These are phyloP conservation scores for Aspergillus leporis DNA, from an alignment of 495 filamentous ascomycete genomes.

Conservation along the genomic window DNA sequence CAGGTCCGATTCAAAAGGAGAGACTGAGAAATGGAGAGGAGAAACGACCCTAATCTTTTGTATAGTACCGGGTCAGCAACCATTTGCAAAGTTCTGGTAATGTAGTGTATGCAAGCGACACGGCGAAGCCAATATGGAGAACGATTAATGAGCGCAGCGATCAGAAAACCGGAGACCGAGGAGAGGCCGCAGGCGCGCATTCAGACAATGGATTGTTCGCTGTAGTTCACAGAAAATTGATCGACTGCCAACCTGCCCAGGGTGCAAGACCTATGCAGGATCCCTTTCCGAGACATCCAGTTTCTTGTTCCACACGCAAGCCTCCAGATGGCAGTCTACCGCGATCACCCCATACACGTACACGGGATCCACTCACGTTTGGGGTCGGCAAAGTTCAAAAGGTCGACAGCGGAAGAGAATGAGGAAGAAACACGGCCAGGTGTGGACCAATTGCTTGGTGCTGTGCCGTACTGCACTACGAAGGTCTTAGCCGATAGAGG, in stretches of 20 bases:
- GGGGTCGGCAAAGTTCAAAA: background rate
- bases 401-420: background rate
- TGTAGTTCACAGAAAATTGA: constrained; percentile 27
- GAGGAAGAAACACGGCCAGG: background rate
- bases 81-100: background rate
- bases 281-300: constrained; percentile 24
- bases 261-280: constrained; percentile 29
- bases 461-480: constrained; percentile 3
- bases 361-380: constrained; percentile 7
- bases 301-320: constrained; percentile 20
- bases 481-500: constrained; percentile 19
- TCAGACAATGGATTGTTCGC: constrained; percentile 43
- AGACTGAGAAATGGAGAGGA: constrained; percentile 9
- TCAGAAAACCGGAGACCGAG: constrained; percentile 6
- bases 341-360: constrained; percentile 14
- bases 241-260: constrained; percentile 17
- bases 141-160: constrained; percentile 8
- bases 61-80: constrained; percentile 18
- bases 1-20: constrained; percentile 9
- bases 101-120: constrained; percentile 20
- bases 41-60: constrained; percentile 10
- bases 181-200: constrained; percentile 16
- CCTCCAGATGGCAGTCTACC: constrained; percentile 12
- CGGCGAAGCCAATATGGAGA: constrained; percentile 10
- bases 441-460: background rate